Evolutionary conservation across 306 rosid species (phyloP), one percentile per base, ranked within the genome.

Genomic region (Gastrolobium bilobum): DNA sequence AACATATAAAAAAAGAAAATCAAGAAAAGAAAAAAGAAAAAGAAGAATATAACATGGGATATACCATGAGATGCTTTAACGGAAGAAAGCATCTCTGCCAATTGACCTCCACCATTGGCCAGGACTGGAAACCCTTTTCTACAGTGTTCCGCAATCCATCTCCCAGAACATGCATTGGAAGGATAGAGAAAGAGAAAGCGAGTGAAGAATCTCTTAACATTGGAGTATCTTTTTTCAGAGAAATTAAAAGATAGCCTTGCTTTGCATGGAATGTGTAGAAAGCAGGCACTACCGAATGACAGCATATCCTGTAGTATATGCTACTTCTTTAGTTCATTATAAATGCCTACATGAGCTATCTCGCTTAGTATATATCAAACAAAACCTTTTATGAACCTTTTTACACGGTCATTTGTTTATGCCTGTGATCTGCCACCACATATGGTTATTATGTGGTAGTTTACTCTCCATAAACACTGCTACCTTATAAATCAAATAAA

Each of bases 301-400:
- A 68, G 94, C 82, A 88, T 91, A 89, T 91, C 87, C 37, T 5
- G 3, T 0, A 56, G 90, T 84, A 90, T 90, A 90, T 90, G 88
- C 91, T 76, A 2, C 29, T 38, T 73, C 42, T 61, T 20, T 6
- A 2, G 7, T 34, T 48, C 53, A 29, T 6, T 84, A 84, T 81
- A 79, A 75, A 84, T 61, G 29, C 39, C 20, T 54, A 13, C 4
- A 4, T 53, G 4, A 37, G 7, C 78, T 77, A 4, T 51, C 72
- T 54, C 2, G 6, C 71, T 51, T 35, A 14, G 14, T 51, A 20
- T 20, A 20, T 20, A 76, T 48, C 47, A 34, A 54, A n/a, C n/a
- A 20, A 20, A 1, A 20, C 26, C 26, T 20, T 20, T 20, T 20
- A 20, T 20, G 26, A 20, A 20, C 26, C 26, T 20, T 20, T 20